These are phyloP conservation scores for Cenchrus fungigraminus DNA, from an alignment of 176 grass and related monocot genomes.

Conservation along the genomic window DNA sequence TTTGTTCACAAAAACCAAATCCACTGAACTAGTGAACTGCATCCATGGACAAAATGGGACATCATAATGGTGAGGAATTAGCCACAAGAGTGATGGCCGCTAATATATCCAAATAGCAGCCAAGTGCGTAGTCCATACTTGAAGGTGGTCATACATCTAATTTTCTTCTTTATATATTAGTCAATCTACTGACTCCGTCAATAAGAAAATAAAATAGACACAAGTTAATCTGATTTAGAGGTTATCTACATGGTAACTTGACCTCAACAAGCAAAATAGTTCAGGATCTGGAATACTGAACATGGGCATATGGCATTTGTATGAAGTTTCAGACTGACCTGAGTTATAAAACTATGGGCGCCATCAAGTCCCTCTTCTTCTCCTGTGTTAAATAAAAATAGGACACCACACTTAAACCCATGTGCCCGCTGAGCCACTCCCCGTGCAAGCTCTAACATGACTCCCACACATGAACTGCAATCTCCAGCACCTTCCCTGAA, in stretches of 20 bases:
- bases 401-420: slow-evolving; percentile 80
- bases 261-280: neutral
- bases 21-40: neutral
- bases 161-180: neutral
- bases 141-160: neutral
- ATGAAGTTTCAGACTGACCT: slow-evolving; percentile 55
- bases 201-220: neutral
- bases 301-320: neutral
- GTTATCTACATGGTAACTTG: neutral
- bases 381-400: slow-evolving; percentile 97
- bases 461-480: slow-evolving; percentile 94
- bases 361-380: slow-evolving; percentile 99
- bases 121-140: neutral
- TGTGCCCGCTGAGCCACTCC: slow-evolving; percentile 92
- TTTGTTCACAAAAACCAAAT: neutral
- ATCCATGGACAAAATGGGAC: neutral
- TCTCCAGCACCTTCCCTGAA: slow-evolving; percentile 92
- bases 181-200: neutral
- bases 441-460: slow-evolving; percentile 97
- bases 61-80: neutral
- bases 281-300: neutral
- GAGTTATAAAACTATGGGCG: slow-evolving; percentile 98
- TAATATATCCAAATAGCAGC: neutral
- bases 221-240: neutral
- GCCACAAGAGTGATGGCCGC: neutral